Conservation (phyloP, 1,284 basidiomycete species). For the Porogramme epimiltina region DNA sequence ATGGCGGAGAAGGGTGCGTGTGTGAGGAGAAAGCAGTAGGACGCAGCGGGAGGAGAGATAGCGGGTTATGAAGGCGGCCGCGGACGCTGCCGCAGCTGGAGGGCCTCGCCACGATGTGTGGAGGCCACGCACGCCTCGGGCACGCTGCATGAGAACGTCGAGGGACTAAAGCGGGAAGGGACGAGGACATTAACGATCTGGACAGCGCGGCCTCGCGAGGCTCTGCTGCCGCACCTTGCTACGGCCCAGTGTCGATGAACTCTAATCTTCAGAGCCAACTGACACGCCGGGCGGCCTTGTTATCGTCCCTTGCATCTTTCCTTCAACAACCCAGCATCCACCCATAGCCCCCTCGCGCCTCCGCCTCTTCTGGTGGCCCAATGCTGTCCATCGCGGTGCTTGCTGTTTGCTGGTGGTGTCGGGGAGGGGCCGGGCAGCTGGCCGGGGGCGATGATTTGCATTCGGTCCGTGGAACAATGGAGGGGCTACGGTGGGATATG, state of each 20-base stretch:
- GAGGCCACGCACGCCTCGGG: conserved; percentile 9
- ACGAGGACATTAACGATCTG: conserved; percentile 8
- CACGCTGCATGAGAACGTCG: conserved; percentile 18
- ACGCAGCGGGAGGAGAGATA: conserved; percentile 1
- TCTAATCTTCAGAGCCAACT: conserved; percentile 2
- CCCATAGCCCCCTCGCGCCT: not conserved
- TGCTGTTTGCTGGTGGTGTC: too few relatives aligned
- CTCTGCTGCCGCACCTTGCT: conserved; percentile 12
- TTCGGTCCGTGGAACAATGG: too few relatives aligned
- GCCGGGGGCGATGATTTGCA: too few relatives aligned
- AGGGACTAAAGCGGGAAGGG: conserved; percentile 12
- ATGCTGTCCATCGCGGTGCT: not conserved
- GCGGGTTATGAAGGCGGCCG: conserved; percentile 6
- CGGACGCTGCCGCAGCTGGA: conserved; percentile 18
- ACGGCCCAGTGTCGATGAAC: conserved; percentile 11
- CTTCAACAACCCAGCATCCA: not conserved
- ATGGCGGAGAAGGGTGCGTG: not conserved
- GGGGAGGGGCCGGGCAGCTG: too few relatives aligned
- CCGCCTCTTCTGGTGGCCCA: not conserved
- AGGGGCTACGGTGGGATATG: not conserved
- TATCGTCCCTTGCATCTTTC: conserved; percentile 7
- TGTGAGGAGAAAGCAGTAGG: not conserved
- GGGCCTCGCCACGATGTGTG: not conserved
- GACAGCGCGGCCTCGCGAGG: conserved; percentile 12
- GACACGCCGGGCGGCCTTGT: conserved; percentile 3